Base-by-base conservation (phyloP, 2,329 filamentous ascomycete species). In the Bipolaris victoriae region DNA sequence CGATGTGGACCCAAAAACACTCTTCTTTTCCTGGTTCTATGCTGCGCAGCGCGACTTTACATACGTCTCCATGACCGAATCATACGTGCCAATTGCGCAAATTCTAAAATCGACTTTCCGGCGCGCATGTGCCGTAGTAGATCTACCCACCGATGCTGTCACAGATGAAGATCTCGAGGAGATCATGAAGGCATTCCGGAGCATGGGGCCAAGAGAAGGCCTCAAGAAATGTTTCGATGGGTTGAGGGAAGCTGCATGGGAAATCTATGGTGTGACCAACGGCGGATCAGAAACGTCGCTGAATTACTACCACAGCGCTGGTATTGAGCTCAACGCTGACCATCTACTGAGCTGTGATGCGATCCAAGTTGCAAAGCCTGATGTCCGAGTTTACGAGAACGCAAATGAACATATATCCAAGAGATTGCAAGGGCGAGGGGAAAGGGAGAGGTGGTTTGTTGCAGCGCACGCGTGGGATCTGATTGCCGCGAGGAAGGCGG, bases 11-110 rank as follows among this genome's bases (percentile, higher is more conserved):
- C 52, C 66, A 6, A 70, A 67, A 16, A 64, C 67, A 0, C 62
- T 70, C 18, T 70, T 70, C 58, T 70, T 70, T 55, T 43, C 60
- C 13, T 70, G 67, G 67, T 70, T 70, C 58, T 70, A 70, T 36
- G 66, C 67, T 7, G 67, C 66, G 0, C 67, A 70, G 10, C 66
- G 67, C 22, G 67, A 70, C 58, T 70, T 70, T 35, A 70, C 67
- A 18, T 70, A 70, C 24, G 52, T 64, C 1, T 65, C 61, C n/a
- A 54, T 70, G 5, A 46, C 39, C 1, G 60, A 58, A 0, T 49
- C 60, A 1, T 70, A 70, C 52, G 62, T 55, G 33, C 67, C 67
- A 13, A 70, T 70, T n/a, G 66, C 66, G 2, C 55, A 63, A 15
- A 47, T 69, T 15, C 57, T 69, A 1, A 58, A 45, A 16, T 52